Percentiles rank a stretch among this genome's conserved stretches.
Evolutionary conservation across 2,329 filamentous ascomycete genomes (phyloP).

Genomic region (Alternaria conjuncta): DNA sequence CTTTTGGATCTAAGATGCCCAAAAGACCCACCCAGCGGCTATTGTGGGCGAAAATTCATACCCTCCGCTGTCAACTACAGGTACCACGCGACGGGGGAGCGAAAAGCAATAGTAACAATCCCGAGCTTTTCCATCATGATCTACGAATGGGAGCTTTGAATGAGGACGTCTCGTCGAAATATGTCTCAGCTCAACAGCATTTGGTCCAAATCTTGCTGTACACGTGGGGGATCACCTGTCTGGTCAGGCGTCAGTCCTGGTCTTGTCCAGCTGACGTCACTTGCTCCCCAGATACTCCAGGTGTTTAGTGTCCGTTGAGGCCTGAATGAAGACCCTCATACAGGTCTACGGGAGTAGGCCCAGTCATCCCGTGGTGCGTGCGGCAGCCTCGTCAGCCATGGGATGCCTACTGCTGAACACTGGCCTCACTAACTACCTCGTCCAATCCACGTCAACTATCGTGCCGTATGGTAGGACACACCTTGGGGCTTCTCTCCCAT

Average conservation of each 20-base stretch:
- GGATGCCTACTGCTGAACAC: not conserved
- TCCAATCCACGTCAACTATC: not conserved
- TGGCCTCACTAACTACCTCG: not conserved
- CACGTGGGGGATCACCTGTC: not conserved
- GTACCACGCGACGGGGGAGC: constrained; percentile 8
- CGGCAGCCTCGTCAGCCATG: not conserved
- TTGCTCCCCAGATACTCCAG: not conserved
- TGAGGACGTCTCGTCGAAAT: not conserved
- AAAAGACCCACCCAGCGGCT: constrained; percentile 34
- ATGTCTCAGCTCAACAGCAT: not conserved
- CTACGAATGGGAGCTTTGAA: not conserved
- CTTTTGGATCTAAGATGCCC: constrained; percentile 26
- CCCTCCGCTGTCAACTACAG: not conserved
- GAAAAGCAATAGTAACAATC: not conserved
- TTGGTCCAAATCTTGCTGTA: not conserved
- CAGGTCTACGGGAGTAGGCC: not conserved
- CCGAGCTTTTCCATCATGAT: not conserved
- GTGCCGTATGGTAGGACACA: not conserved
- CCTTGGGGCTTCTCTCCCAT: not conserved
- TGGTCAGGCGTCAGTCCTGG: not conserved
- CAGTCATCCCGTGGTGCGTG: not conserved
- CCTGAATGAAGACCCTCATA: not conserved
- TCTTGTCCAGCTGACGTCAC: not conserved
- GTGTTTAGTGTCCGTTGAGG: not conserved
- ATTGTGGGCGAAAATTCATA: constrained; percentile 18